Conservation (phyloP, 23 red algal species). For the Agarophyton chilense region DNA sequence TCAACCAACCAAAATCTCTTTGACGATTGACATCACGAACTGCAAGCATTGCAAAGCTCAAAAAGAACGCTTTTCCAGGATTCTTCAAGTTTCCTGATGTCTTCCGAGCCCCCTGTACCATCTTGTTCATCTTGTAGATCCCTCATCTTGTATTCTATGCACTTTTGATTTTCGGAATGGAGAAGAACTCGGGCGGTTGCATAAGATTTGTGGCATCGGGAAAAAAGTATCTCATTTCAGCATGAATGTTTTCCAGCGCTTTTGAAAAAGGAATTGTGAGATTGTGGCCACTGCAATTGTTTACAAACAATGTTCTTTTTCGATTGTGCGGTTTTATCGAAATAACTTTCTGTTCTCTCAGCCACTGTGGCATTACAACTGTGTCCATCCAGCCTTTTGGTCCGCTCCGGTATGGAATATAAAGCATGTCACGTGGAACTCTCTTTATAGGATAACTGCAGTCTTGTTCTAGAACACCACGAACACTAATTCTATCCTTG, state of each 20-base stretch:
- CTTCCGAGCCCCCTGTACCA: too few species aligned
- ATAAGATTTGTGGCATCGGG: background rate
- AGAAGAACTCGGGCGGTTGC: background rate
- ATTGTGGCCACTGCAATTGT: constrained; percentile 32
- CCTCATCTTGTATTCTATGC: background rate
- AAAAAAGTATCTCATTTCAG: too few species aligned
- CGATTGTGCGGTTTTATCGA: too few species aligned
- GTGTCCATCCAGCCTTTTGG: too few species aligned
- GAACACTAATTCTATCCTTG: too few species aligned
- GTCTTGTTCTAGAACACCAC: constrained; percentile 46
- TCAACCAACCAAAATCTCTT: too few species aligned
- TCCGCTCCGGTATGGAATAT: constrained; percentile 16
- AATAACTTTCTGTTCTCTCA: too few species aligned
- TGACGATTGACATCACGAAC: background rate
- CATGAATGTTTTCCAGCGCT: background rate
- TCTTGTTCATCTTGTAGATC: background rate
- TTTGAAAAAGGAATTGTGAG: background rate
- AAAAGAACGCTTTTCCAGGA: background rate
- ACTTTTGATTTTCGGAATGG: constrained; percentile 15
- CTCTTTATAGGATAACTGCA: constrained; percentile 34
- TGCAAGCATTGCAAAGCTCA: background rate
- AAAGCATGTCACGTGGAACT: constrained; percentile 3
- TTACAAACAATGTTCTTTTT: background rate
- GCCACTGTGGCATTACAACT: too few species aligned
- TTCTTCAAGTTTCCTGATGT: too few species aligned